phyloP scores from a whole-genome alignment of 805 yeast genomes.

The Debaryomyces hansenii region DNA sequence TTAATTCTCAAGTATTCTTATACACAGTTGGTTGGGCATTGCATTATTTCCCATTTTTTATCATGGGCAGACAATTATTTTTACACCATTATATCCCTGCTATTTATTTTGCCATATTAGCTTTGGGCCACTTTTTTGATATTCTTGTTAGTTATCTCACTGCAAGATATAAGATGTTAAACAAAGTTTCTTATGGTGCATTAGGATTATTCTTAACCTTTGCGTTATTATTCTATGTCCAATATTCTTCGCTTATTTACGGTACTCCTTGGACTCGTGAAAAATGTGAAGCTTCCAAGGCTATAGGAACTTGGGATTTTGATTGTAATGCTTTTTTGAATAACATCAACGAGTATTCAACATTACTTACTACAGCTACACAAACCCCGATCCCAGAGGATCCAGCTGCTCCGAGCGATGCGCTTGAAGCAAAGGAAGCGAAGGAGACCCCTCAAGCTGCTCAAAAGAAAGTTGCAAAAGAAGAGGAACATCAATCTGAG shows the following conservation, averaged over 20 bases:
- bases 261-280: slow-evolving; percentile 78
- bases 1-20: slow-evolving; percentile 60
- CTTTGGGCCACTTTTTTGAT: slow-evolving; percentile 68
- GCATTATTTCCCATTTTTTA: slow-evolving; percentile 72
- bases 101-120: slow-evolving; percentile 80
- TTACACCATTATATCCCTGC: slow-evolving; percentile 94
- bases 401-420: slow-evolving; percentile 16
- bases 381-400: slow-evolving; percentile 2
- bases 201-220: slow-evolving; percentile 49
- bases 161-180: slow-evolving; percentile 38
- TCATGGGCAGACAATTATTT: slow-evolving; percentile 92
- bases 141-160: slow-evolving; percentile 44
- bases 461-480: slow-evolving; percentile 4
- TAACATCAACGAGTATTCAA: slow-evolving; percentile 22
- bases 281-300: slow-evolving; percentile 61
- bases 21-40: slow-evolving; percentile 69
- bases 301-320: slow-evolving; percentile 80
- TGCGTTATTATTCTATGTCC: slow-evolving; percentile 54
- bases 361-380: slow-evolving; percentile 4
- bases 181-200: slow-evolving; percentile 43
- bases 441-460: slow-evolving; percentile 22
- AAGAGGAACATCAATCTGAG: slow-evolving; percentile 7
- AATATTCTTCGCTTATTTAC: slow-evolving; percentile 72
- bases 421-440: slow-evolving; percentile 19
- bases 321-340: slow-evolving; percentile 64